Base-by-base conservation (phyloP, 2,329 filamentous ascomycete genomes). In the Aspergillus costaricaensis region DNA sequence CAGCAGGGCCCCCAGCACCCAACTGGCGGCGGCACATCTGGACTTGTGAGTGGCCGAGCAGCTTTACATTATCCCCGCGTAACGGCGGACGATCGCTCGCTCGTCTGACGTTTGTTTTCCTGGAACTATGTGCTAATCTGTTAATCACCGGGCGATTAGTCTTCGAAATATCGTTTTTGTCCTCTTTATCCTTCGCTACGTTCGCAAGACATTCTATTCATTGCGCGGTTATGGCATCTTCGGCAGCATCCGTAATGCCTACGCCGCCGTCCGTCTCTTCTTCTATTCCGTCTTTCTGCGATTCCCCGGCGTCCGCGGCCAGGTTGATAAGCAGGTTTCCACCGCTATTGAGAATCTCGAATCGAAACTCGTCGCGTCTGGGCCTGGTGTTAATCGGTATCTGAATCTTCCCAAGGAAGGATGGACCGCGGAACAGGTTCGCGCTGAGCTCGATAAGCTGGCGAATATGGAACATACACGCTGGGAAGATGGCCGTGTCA, bases 401-500 rank as follows among this genome's bases (percentile, higher is more conserved):
- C 82, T 91, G 25, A 82, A 84, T 5, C 82, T 99, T 15, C 95
- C 95, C 4, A 89, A 89, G 74, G 87, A 94, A 72, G 94, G 93
- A 74, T 91, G 93, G 88, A 83, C 85, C 25, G 83, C 88, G 44
- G 92, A 97, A 17, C 86, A 88, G 64, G 85, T 99, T 44, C 86
- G 88, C 68, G 85, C 86, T 62, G 94, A 97, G 81, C 84, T 99
- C 63, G 86, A 88, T 62, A 86, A 87, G 67, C 82, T 99, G 67
- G 88, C 89, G 15, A 87, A 84, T 52, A 91, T 99, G 90, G 89
- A 97, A 70, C 95, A 98, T 78, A 96, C 93, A 2, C 86, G 90
- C 65, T 99, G 95, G 95, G 95, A 99, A 78, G 94, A 98, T 76
- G 95, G 95, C 8, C 89, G 87, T 65, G 95, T 99, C 57, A 96